Conservation (phyloP, 129 eudicot genomes). For the Centrapalus pauciflorus region DNA sequence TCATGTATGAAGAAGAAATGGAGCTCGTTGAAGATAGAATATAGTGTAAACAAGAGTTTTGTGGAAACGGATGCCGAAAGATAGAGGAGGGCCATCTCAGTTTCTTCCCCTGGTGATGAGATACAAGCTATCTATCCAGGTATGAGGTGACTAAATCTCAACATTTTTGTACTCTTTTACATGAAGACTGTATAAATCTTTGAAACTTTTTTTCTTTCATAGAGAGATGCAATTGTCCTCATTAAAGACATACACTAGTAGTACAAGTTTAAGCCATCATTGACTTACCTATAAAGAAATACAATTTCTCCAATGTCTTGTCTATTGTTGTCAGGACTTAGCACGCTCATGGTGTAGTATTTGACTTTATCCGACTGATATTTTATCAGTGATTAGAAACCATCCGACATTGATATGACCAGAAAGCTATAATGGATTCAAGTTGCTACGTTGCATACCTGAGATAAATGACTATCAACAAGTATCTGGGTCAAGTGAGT, state of each 20-base stretch:
- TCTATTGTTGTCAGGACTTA: slow-evolving; percentile 58
- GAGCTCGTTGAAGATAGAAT: no score
- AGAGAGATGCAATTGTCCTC: not conserved
- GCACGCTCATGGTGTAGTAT: slow-evolving; percentile 88
- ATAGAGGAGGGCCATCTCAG: no score
- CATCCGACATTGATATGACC: not conserved
- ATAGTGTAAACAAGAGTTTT: no score
- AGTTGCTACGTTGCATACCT: slow-evolving; percentile 37
- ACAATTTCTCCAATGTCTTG: slow-evolving; percentile 65
- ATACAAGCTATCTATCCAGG: no score
- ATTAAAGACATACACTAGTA: not conserved
- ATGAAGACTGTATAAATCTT: no score
- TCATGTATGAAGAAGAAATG: no score
- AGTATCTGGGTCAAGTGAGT: slow-evolving; percentile 90
- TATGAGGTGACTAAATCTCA: no score
- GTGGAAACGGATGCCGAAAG: no score
- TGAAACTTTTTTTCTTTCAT: not conserved
- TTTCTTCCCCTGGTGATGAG: no score
- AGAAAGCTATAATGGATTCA: slow-evolving; percentile 6
- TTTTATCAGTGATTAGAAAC: slow-evolving; percentile 9
- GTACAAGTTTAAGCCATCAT: not conserved
- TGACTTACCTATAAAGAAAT: slow-evolving; percentile 62
- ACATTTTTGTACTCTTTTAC: no score
- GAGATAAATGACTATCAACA: slow-evolving; percentile 44
- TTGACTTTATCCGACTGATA: slow-evolving; percentile 74